phyloP scores from a whole-genome alignment of 1,284 basidiomycete genomes.

The Coniferiporia weirii region DNA sequence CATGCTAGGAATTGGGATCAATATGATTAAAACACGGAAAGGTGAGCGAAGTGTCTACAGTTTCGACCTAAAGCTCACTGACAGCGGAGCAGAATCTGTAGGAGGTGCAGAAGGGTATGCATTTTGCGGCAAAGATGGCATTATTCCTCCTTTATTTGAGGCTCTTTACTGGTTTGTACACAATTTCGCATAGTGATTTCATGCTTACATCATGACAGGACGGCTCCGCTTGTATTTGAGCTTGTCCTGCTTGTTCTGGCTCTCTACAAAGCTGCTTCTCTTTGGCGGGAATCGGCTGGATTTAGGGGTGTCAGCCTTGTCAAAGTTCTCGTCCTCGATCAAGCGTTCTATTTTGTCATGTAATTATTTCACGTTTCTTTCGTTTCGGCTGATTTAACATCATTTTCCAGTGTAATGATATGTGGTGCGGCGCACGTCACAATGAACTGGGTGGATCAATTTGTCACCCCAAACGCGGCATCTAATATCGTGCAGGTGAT shows the following conservation, averaged over 20 bases:
- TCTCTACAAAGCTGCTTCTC: not conserved
- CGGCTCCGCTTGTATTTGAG: conserved; percentile 3
- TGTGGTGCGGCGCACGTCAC: not conserved
- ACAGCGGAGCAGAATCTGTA: not conserved
- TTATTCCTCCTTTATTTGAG: not conserved
- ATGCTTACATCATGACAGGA: not conserved
- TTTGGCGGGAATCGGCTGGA: not conserved
- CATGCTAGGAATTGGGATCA: not conserved
- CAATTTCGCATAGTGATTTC: too few species aligned
- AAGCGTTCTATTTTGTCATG: conserved; percentile 1
- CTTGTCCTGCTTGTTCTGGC: not conserved
- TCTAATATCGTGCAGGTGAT: not conserved
- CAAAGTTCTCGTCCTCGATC: not conserved
- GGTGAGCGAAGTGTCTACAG: not conserved
- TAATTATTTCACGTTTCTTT: not conserved
- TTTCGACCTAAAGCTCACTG: not conserved
- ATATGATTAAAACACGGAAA: not conserved
- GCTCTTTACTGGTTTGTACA: not conserved
- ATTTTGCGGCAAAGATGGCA: not conserved
- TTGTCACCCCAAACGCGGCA: not conserved
- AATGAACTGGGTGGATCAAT: not conserved
- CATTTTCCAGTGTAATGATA: not conserved
- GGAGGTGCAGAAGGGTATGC: not conserved
- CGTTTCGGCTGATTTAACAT: not conserved
- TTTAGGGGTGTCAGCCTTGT: not conserved